Conservation (phyloP, 305 asterid species). For the Solanum hybrid region DNA sequence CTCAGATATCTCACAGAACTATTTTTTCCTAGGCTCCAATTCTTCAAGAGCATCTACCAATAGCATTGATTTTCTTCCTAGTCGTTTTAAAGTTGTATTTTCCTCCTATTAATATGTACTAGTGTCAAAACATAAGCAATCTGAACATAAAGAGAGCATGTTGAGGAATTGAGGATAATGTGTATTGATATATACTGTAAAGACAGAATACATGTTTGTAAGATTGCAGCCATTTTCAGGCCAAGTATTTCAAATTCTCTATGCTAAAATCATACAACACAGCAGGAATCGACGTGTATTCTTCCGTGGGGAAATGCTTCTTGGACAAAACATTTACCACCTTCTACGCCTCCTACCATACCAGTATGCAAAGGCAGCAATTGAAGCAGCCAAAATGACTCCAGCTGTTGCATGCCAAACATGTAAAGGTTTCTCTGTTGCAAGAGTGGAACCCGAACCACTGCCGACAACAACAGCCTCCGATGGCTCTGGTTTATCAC, state of each 20-base stretch:
- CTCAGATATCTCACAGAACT: not conserved
- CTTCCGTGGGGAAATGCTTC: not conserved
- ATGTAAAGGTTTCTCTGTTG: slow-evolving; percentile 29
- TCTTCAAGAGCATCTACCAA: not conserved
- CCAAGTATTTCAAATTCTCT: slow-evolving; percentile 2
- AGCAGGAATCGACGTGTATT: not conserved
- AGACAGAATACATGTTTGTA: slow-evolving; percentile 1
- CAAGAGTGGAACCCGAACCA: slow-evolving; percentile 12
- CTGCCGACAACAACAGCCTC: slow-evolving; percentile 17
- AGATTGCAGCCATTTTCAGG: slow-evolving; percentile 3
- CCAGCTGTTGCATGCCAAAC: slow-evolving; percentile 67
- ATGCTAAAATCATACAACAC: not conserved
- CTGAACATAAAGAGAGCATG: not conserved
- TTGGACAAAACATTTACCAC: slow-evolving; percentile 29
- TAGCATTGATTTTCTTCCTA: not conserved
- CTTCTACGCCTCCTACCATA: slow-evolving; percentile 51
- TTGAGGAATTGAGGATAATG: not conserved
- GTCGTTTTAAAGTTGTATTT: not conserved
- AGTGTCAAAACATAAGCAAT: not conserved
- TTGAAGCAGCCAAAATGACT: slow-evolving; percentile 45
- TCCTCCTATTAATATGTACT: not conserved
- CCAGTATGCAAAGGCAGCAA: slow-evolving; percentile 70
- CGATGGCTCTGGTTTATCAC: slow-evolving; percentile 17
- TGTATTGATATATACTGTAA: not conserved
- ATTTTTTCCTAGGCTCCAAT: not conserved